Evolutionary conservation across 2,329 filamentous ascomycete species (phyloP).

Genomic region (Cladobotryum protrusum): DNA sequence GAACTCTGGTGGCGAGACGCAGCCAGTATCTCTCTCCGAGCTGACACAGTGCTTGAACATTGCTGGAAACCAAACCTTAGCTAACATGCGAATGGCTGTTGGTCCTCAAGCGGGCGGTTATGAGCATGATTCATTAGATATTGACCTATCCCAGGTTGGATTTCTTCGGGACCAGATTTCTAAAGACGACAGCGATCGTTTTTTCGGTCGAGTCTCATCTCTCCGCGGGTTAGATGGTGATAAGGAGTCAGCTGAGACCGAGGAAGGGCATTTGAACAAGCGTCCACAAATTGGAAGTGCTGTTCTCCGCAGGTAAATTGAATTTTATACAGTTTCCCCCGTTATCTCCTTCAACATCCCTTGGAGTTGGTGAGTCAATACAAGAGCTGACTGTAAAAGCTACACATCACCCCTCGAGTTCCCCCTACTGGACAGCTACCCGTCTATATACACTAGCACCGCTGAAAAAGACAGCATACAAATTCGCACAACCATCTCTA

Average conservation of each 20-base stretch:
- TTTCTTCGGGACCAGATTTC: not conserved
- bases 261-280: slow-evolving; percentile 2
- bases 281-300: slow-evolving; percentile 22
- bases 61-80: slow-evolving; percentile 74
- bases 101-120: slow-evolving; percentile 24
- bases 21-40: slow-evolving; percentile 48
- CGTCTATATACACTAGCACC: slow-evolving; percentile 58
- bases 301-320: slow-evolving; percentile 22
- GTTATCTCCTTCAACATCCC: too few species aligned
- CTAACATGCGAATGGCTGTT: slow-evolving; percentile 64
- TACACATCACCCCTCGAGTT: slow-evolving; percentile 56
- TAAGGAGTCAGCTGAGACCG: slow-evolving; percentile 7
- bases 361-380: too few species aligned
- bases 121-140: slow-evolving; percentile 24
- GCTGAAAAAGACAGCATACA: slow-evolving; percentile 28
- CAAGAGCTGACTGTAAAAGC: slow-evolving; percentile 12
- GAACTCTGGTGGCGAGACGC: slow-evolving; percentile 35
- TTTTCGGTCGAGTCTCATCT: slow-evolving; percentile 25
- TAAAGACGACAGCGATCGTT: slow-evolving; percentile 10
- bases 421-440: slow-evolving; percentile 79
- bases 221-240: slow-evolving; percentile 17
- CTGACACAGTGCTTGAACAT: slow-evolving; percentile 63
- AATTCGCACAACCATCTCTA: slow-evolving; percentile 58
- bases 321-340: too few species aligned
- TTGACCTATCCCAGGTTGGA: slow-evolving; percentile 27